Conservation (phyloP, 768 basidiomycete genomes). For the Leccinellum rugosiceps region DNA sequence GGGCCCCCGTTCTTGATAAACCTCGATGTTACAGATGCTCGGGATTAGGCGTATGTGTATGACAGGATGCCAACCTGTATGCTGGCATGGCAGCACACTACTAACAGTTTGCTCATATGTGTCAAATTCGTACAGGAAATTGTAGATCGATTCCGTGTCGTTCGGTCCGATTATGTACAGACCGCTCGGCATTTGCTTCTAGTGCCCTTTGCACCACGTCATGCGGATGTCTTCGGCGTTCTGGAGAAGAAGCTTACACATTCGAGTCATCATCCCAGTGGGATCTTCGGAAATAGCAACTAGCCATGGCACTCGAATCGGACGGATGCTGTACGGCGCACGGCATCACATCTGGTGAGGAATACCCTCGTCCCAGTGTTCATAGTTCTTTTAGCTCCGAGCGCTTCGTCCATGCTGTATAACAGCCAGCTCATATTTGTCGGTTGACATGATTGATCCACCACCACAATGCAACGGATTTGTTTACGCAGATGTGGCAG, state of each 20-base stretch:
- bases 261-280: background rate
- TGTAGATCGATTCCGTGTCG: background rate
- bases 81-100: background rate
- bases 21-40: conserved; percentile 3
- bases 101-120: background rate
- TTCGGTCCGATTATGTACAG: conserved; percentile 3
- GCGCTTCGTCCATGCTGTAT: conserved; percentile 1
- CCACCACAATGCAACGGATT: background rate
- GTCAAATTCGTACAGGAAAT: conserved; percentile 13
- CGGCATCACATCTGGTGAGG: background rate
- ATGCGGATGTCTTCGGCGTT: background rate
- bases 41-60: conserved; percentile 14
- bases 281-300: background rate
- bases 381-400: background rate
- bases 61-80: background rate
- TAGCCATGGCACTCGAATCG: background rate
- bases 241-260: background rate
- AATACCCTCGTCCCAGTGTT: conserved; percentile 2
- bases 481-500: conserved; percentile 8
- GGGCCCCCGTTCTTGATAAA: conserved; percentile 1
- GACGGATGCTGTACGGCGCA: background rate
- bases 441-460: background rate
- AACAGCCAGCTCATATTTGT: background rate
- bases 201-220: background rate
- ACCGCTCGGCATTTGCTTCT: background rate